Percentiles rank a stretch among this genome's conserved stretches.
These are phyloP conservation scores for Aspergillus fumigatus DNA, from an alignment of 2,329 filamentous ascomycete species.

Conservation along the genomic window DNA sequence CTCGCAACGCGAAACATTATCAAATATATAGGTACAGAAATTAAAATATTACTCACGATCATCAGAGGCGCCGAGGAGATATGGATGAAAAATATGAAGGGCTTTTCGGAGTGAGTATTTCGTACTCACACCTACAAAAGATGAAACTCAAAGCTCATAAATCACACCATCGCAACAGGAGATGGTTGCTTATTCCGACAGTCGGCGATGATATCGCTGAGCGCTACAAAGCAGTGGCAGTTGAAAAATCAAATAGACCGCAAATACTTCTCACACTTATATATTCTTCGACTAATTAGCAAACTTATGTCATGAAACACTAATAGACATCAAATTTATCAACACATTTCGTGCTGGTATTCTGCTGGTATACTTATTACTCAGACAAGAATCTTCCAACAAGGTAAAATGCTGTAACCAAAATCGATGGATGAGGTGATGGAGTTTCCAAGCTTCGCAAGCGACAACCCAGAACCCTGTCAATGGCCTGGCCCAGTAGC, in stretches of 20 bases:
- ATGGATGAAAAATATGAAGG: neutral
- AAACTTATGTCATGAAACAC: neutral
- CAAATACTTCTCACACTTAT: neutral
- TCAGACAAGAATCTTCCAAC: neutral
- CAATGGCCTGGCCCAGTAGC: neutral
- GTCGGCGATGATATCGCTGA: neutral
- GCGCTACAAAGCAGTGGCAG: neutral
- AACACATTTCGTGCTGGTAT: neutral
- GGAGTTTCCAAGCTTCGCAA: neutral
- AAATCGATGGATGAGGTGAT: neutral
- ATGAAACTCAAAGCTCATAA: neutral
- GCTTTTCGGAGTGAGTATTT: neutral
- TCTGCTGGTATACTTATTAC: neutral
- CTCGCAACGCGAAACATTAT: neutral
- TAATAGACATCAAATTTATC: too few relatives aligned
- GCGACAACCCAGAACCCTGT: neutral
- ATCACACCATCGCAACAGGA: neutral
- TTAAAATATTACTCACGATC: neutral
- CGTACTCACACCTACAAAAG: neutral
- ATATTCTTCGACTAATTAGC: neutral
- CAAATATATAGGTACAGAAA: neutral
- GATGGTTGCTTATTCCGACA: neutral
- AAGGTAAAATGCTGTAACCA: neutral
- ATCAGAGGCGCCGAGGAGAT: neutral
- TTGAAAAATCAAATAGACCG: neutral